Percentiles rank a stretch among this genome's conserved stretches.
These are phyloP conservation scores for Leccinum subrobustum DNA, from an alignment of 1,284 basidiomycete genomes.

Conservation along the genomic window DNA sequence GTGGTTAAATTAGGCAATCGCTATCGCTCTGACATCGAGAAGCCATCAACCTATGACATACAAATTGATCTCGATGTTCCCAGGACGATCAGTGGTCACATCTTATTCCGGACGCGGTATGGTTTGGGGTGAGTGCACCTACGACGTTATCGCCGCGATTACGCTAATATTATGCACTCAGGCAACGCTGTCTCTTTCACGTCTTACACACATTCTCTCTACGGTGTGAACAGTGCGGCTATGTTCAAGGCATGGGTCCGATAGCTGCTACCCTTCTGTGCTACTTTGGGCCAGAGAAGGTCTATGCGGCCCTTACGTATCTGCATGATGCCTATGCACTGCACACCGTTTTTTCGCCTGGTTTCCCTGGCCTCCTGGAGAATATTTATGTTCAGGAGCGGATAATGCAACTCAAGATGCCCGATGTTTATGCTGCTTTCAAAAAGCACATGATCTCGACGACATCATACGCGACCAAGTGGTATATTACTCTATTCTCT, in stretches of 20 bases:
- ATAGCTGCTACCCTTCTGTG: conserved; percentile 93
- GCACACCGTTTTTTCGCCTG: conserved; percentile 89
- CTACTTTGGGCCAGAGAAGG: conserved; percentile 88
- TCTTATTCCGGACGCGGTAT: conserved; percentile 94
- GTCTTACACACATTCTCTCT: conserved; percentile 92
- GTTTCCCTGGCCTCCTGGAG: conserved; percentile 94
- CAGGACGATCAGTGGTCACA: conserved; percentile 92
- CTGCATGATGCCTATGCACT: conserved; percentile 88
- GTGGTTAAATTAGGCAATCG: conserved; percentile 46
- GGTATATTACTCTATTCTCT: conserved; percentile 97
- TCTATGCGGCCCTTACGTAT: conserved; percentile 80
- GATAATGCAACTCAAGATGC: conserved; percentile 82
- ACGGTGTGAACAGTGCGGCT: conserved; percentile 85
- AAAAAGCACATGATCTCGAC: conserved; percentile 87
- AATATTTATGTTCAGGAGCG: conserved; percentile 93
- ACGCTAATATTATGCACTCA: conserved; percentile 32
- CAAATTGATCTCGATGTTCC: conserved; percentile 99
- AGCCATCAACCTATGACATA: conserved; percentile 86
- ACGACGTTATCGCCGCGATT: conserved; percentile 5
- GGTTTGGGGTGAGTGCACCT: conserved; percentile 74
- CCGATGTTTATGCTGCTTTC: conserved; percentile 83
- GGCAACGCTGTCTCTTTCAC: conserved; percentile 92
- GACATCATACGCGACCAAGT: conserved; percentile 96
- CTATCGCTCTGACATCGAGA: conserved; percentile 69
- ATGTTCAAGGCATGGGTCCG: conserved; percentile 99